phyloP scores from a whole-genome alignment of 805 yeast genomes.

The Teunomyces funiuensis region DNA sequence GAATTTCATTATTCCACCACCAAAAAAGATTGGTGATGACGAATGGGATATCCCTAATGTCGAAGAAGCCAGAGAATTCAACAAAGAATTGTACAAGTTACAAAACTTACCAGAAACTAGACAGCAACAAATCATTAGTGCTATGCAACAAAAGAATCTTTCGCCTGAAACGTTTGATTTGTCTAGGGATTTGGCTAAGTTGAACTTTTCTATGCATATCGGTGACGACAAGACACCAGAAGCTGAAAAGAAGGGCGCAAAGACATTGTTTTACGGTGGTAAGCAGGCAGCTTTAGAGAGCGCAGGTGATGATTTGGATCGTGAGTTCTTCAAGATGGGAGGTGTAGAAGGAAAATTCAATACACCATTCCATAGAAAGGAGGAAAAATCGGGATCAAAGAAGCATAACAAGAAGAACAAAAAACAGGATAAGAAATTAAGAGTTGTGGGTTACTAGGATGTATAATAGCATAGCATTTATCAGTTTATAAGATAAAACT shows the following conservation, averaged over 20 bases:
- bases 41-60: constrained; percentile 54
- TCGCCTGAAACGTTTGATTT: constrained; percentile 56
- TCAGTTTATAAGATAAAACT: background rate
- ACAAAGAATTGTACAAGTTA: constrained; percentile 69
- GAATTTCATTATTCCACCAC: constrained; percentile 86
- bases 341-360: constrained; percentile 60
- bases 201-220: constrained; percentile 79
- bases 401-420: constrained; percentile 79
- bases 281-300: constrained; percentile 75
- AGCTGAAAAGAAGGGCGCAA: constrained; percentile 27
- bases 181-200: constrained; percentile 63
- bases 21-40: constrained; percentile 55
- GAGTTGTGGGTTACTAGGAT: constrained; percentile 15
- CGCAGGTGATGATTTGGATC: constrained; percentile 80
- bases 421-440: constrained; percentile 52
- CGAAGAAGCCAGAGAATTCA: constrained; percentile 52
- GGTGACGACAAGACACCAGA: constrained; percentile 33
- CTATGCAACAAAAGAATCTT: constrained; percentile 59
- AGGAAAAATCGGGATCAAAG: constrained; percentile 34
- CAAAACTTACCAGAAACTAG: constrained; percentile 68
- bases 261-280: constrained; percentile 69
- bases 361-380: constrained; percentile 70
- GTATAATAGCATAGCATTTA: background rate
- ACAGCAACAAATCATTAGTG: constrained; percentile 64
- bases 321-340: constrained; percentile 77